Conservation (phyloP, 768 basidiomycete genomes). For the Podaxis sp. region DNA sequence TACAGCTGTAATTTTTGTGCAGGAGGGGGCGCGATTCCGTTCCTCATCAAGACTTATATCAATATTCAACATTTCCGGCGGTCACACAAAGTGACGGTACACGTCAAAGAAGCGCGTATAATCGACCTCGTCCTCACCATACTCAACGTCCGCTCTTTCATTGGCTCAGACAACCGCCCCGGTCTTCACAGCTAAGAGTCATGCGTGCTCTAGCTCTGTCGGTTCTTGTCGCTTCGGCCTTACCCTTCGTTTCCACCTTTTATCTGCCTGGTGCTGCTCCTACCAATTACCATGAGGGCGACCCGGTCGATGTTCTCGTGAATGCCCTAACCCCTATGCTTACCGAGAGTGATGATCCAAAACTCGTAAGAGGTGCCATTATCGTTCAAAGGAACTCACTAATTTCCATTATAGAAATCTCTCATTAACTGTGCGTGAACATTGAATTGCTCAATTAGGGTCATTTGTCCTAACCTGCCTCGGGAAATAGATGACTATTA, state of each 20-base stretch:
- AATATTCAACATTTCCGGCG: neutral
- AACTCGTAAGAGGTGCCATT: conserved; percentile 55
- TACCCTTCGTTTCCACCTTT: conserved; percentile 48
- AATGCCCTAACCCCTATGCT: conserved; percentile 90
- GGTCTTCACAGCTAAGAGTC: neutral
- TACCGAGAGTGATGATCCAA: conserved; percentile 61
- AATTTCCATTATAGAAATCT: conserved; percentile 62
- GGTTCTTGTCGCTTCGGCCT: conserved; percentile 11
- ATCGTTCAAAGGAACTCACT: neutral
- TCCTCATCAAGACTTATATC: neutral
- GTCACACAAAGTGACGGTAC: conserved; percentile 13
- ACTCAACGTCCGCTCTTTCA: conserved; percentile 10
- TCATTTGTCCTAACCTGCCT: neutral
- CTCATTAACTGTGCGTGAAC: conserved; percentile 74
- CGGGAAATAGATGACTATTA: conserved; percentile 85
- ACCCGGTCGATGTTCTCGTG: conserved; percentile 77
- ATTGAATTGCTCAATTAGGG: neutral
- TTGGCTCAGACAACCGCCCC: neutral
- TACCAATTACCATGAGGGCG: conserved; percentile 70
- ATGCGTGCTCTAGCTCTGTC: conserved; percentile 25
- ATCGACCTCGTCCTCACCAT: conserved; percentile 3
- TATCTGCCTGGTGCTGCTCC: conserved; percentile 94
- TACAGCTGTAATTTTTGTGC: neutral
- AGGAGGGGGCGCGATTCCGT: neutral
- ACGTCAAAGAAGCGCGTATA: conserved; percentile 12